Percentiles rank a stretch among this genome's conserved stretches.
These are phyloP conservation scores for Fusarium oxysporum DNA, from an alignment of 2,329 filamentous ascomycete species.

Conservation along the genomic window DNA sequence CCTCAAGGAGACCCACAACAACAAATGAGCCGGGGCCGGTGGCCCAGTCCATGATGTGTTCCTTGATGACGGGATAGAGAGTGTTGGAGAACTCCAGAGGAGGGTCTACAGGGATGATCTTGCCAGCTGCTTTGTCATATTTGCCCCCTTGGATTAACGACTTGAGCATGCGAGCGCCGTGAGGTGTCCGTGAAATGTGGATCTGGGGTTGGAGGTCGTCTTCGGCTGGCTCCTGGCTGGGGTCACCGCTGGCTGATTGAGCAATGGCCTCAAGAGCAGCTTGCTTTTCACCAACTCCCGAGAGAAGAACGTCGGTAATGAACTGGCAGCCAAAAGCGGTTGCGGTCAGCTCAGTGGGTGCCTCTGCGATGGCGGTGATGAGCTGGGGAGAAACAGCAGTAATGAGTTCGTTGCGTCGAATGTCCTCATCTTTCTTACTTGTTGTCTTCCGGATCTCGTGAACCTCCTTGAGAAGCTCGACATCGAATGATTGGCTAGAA, in stretches of 20 bases:
- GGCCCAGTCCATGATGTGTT: conserved; percentile 83
- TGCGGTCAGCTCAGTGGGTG: conserved; percentile 74
- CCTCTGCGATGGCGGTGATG: conserved; percentile 76
- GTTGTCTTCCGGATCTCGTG: conserved; percentile 83
- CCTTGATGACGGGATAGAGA: conserved; percentile 84
- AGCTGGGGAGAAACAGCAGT: conserved; percentile 79
- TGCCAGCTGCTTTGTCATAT: conserved; percentile 81
- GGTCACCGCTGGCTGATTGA: conserved; percentile 69
- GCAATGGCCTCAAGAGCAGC: conserved; percentile 77
- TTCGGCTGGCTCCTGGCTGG: conserved; percentile 55
- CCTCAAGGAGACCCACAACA: conserved; percentile 83
- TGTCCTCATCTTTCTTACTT: conserved; percentile 89
- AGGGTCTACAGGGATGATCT: conserved; percentile 77
- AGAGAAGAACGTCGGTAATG: conserved; percentile 83
- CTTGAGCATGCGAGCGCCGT: conserved; percentile 87
- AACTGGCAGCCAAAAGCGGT: conserved; percentile 90
- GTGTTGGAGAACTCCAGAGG: conserved; percentile 82
- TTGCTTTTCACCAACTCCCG: conserved; percentile 79
- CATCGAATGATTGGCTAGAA: conserved; percentile 70
- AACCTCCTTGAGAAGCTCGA: conserved; percentile 80
- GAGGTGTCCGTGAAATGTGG: conserved; percentile 71
- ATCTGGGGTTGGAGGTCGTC: conserved; percentile 54
- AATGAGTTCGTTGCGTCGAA: conserved; percentile 80
- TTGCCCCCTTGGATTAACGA: conserved; percentile 89
- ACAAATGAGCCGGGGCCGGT: conserved; percentile 89